A percentile compares a stretch with the other conserved stretches of the same genome.
Conservation (phyloP, 148 eudicot genomes). For the Talinum fruticosum region DNA sequence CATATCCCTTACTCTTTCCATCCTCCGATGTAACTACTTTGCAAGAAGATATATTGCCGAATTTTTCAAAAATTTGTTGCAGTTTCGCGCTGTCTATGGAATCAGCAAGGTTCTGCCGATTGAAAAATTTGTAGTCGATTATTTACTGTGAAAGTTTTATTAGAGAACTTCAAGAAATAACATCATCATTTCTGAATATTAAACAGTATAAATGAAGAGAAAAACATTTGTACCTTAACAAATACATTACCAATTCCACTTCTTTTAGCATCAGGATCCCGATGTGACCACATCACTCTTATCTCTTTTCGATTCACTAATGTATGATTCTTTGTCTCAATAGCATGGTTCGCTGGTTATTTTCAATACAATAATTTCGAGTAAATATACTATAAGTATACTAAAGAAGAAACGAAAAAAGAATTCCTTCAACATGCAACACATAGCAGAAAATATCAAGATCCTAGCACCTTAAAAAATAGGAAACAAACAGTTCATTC, state of each 20-base stretch:
- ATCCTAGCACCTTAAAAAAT: no score
- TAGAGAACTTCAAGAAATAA: background rate
- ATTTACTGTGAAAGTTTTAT: no score
- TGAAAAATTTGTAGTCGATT: background rate
- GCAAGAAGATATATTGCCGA: constrained; percentile 60
- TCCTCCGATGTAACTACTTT: constrained; percentile 64
- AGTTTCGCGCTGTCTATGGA: constrained; percentile 53
- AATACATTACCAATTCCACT: constrained; percentile 72
- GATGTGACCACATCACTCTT: constrained; percentile 71
- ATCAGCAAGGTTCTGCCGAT: constrained; percentile 55
- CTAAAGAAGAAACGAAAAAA: no score
- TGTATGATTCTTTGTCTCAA: constrained; percentile 63
- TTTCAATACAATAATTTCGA: background rate
- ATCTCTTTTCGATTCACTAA: constrained; percentile 46
- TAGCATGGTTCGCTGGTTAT: constrained; percentile 53
- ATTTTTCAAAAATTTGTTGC: constrained; percentile 54
- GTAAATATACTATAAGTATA: no score
- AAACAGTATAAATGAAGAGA: background rate
- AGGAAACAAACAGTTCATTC: no score
- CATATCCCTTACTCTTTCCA: constrained; percentile 72
- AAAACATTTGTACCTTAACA: constrained; percentile 50
- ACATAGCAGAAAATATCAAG: no score
- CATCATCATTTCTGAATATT: background rate
- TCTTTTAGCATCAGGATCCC: constrained; percentile 65
- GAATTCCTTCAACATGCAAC: no score